Evolutionary conservation across 441 rosid genomes (phyloP), one percentile per base, ranked within the genome.

Genomic region (Adansonia rubrostipa): DNA sequence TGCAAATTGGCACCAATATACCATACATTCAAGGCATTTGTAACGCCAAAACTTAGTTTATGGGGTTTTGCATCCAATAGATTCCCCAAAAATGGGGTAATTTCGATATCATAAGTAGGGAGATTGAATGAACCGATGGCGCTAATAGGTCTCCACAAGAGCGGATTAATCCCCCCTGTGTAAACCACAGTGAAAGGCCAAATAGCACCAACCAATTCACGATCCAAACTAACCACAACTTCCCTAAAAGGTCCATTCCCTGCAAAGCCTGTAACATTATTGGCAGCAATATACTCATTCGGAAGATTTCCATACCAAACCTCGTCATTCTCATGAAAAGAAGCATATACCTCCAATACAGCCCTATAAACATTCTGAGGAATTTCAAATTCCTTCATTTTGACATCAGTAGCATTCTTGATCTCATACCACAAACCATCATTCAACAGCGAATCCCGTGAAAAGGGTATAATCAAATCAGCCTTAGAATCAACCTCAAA

Each of bases 181-280:
- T 83, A 96, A 51, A 94, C 85, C 78, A 96, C 98, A 15, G 99
- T 92, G 75, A 96, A 96, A 36, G 98, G 98, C 97, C 98, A 93
- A 73, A 92, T 71, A 1, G 92, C 92, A 56, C 99, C 98, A 3
- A 92, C 89, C 0, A 85, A 22, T 33, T 67, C 76, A 0, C 87
- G 93, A 58, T 96, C 97, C 17, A 96, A 88, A 77, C 84, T 89
- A 45, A 96, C 88, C 69, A 92, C 78, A 77, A 91, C 96, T 88
- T 96, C 98, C 83, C 98, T 87, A 69, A 96, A 96, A 73, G 98
- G 94, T 66, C 99, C 99, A 82, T 96, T 96, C 45, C 95, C 99
- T 14, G 83, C 81, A 0, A 13, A 20, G 56, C 19, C 83, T 36
- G 81, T 86, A 10, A 93, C 85, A 79, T 89, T 86, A 48, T 96